A percentile compares a stretch with the other conserved stretches of the same genome.
Conservation (phyloP, 305 asterid species). For the Caryopteris hybrid region DNA sequence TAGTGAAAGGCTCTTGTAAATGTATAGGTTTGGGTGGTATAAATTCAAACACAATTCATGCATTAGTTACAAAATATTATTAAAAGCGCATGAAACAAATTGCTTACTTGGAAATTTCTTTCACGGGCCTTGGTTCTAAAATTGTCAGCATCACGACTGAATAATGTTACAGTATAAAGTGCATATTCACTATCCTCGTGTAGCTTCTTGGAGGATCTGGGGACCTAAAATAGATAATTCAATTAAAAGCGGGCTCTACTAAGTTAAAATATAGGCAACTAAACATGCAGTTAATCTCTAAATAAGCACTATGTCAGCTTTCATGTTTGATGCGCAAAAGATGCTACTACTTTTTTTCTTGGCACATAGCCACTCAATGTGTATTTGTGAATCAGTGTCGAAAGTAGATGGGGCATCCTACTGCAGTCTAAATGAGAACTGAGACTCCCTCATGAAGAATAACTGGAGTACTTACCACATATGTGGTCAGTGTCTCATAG, state of each 20-base stretch:
- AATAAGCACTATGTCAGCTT: conserved; percentile 5
- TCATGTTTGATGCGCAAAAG: no score
- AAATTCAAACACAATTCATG: background rate
- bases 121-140: conserved; percentile 82
- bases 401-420: background rate
- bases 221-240: conserved; percentile 58
- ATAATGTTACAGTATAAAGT: conserved; percentile 71
- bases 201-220: conserved; percentile 90
- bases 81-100: background rate
- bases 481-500: conserved; percentile 78
- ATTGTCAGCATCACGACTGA: conserved; percentile 90
- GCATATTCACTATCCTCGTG: conserved; percentile 88
- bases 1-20: conserved; percentile 2
- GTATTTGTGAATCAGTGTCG: background rate
- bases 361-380: background rate
- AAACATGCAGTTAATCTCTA: background rate
- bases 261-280: background rate
- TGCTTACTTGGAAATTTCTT: conserved; percentile 76
- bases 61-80: background rate
- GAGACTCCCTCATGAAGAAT: background rate
- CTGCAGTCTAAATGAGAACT: background rate
- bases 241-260: conserved; percentile 20
- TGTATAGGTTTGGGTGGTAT: background rate
- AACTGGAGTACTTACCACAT: conserved; percentile 50
- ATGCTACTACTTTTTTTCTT: no score